Conservation (phyloP, 192 early-diverging fungal genomes). For the Fimicolochytrium jonesii region DNA sequence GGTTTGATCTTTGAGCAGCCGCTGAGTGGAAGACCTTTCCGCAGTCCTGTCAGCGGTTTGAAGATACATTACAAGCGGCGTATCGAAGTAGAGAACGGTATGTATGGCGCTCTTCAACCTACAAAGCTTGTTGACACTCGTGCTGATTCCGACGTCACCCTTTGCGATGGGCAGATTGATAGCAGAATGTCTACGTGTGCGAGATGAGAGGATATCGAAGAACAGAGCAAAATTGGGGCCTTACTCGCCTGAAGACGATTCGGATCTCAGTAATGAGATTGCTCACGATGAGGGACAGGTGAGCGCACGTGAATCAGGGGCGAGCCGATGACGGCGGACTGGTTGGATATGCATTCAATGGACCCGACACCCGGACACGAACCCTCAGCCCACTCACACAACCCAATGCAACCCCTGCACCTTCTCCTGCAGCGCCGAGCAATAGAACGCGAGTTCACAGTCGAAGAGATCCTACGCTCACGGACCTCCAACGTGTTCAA, state of each 20-base stretch:
- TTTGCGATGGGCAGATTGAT: slow-evolving; percentile 1
- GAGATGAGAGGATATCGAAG: slow-evolving; percentile 3
- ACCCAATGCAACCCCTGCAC: too few species aligned
- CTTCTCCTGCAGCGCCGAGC: not conserved
- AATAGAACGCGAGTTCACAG: slow-evolving; percentile 9
- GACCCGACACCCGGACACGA: too few species aligned
- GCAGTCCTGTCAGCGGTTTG: slow-evolving; percentile 7
- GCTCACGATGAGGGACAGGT: slow-evolving; percentile 7
- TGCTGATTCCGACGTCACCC: not conserved
- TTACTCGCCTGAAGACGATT: not conserved
- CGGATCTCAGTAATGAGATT: not conserved
- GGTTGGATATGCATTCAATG: too few species aligned
- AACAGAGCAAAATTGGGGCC: not conserved
- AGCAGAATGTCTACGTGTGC: not conserved
- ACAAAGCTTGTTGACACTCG: not conserved
- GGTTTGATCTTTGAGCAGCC: not conserved
- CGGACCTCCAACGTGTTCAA: slow-evolving; percentile 19
- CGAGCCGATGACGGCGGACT: too few species aligned
- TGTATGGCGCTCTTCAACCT: not conserved
- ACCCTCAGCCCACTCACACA: too few species aligned
- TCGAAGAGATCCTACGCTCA: slow-evolving; percentile 20
- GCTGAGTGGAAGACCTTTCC: not conserved
- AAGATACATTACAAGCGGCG: slow-evolving; percentile 1
- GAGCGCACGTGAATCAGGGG: not conserved
- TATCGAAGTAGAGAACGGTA: slow-evolving; percentile 15